Base-by-base conservation (phyloP, 768 basidiomycete species). In the Suillus clintonianus region DNA sequence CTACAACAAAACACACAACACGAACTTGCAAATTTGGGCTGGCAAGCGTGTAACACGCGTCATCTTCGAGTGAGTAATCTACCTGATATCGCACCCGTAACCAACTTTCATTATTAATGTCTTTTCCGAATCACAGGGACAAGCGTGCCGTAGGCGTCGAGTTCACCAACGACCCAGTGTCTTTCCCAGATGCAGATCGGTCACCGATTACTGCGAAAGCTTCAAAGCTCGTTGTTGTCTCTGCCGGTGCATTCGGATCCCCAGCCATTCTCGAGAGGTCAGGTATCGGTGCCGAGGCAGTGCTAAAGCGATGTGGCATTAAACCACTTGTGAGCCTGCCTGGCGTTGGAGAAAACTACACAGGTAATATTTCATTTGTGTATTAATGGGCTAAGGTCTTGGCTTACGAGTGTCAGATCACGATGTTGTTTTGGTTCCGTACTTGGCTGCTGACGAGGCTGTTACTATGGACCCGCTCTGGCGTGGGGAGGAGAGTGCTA, bases 341-440 rank as follows among this genome's bases (percentile, higher is more conserved):
- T 1, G 89, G 88, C 19, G 91, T 94, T 1, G 91, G 91, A 22
- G 87, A 89, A 68, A 84, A 91, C 66, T 86, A 84, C 62, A 79
- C 82, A 73, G 85, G 86, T 83, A 58, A 47, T 70, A 60, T 4
- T n/a, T 30, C 43, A 6, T 11, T 19, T 5, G 11, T 45, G 1
- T 32, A 37, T 42, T 2, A n/a, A 5, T 3, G 30, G 27, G 27
- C 27, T 27, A 27, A 2, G 27, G 4, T 19, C 14, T 27, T 32
- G 17, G 11, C 32, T 59, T 30, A 6, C 10, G 30, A 19, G 15
- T 10, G 27, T 32, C 42, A 78, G 61, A 81, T 77, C 77, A 79
- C 61, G 71, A 71, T 19, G 65, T 72, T 4, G 58, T 68, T 1
- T 68, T 75, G 24, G 57, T 62, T 9, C 64, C 71, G 1, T 87